phyloP scores from a whole-genome alignment of 768 basidiomycete genomes.

The Rhodotorula graminis region DNA sequence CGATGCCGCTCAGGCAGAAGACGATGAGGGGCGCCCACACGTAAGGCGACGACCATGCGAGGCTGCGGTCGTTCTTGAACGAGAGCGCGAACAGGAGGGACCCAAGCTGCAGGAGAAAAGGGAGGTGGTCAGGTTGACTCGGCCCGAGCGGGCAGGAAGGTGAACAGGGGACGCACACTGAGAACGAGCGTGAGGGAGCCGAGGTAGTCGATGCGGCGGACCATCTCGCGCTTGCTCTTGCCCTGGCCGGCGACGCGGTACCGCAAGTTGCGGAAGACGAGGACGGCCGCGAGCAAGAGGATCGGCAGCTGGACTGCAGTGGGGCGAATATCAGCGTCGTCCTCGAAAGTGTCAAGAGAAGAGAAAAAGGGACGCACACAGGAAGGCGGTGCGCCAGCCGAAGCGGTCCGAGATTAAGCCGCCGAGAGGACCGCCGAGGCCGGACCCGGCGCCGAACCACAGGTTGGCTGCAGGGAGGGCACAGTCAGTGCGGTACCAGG shows the following conservation, averaged over 20 bases:
- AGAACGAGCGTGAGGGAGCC: slow-evolving; percentile 74
- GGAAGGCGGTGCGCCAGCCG: slow-evolving; percentile 75
- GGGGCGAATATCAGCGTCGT: not conserved
- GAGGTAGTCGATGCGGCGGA: slow-evolving; percentile 68
- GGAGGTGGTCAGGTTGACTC: not conserved
- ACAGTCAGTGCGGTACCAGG: not conserved
- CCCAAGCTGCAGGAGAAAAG: slow-evolving; percentile 34
- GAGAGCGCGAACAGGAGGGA: slow-evolving; percentile 46
- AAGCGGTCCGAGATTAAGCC: slow-evolving; percentile 41
- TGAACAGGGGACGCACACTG: slow-evolving; percentile 6
- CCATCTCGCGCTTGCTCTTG: slow-evolving; percentile 33
- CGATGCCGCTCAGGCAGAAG: slow-evolving; percentile 55
- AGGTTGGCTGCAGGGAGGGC: slow-evolving; percentile 37
- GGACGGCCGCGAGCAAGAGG: slow-evolving; percentile 62
- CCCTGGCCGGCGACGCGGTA: slow-evolving; percentile 59
- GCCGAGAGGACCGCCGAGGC: slow-evolving; percentile 48
- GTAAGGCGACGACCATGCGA: slow-evolving; percentile 62
- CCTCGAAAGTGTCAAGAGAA: not conserved
- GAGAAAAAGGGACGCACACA: slow-evolving; percentile 47
- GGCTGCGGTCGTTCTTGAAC: slow-evolving; percentile 44
- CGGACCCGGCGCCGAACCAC: slow-evolving; percentile 68
- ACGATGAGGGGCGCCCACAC: slow-evolving; percentile 61
- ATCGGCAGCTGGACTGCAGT: slow-evolving; percentile 62
- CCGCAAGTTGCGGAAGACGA: slow-evolving; percentile 73
- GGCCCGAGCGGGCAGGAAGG: rapidly evolving